Evolutionary conservation across 352 stramenopile genomes (phyloP), one percentile per base, ranked within the genome.

Genomic region (Thraustochytrium sp.): DNA sequence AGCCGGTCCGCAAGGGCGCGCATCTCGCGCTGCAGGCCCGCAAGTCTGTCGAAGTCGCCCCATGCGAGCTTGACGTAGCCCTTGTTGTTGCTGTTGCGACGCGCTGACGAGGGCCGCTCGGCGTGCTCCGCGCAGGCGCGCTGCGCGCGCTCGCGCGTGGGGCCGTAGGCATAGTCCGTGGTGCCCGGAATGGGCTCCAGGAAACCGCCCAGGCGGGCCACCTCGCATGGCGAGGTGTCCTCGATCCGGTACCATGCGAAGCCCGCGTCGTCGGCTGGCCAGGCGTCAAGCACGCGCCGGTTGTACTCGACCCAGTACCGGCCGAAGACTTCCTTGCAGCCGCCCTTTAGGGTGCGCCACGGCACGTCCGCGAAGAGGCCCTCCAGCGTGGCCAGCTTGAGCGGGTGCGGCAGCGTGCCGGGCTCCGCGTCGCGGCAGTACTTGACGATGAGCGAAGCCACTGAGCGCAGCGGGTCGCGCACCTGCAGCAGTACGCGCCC

Each of bases 401-500:
- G 38, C 26, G 40, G 42, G 31, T 80, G 72, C 36, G 72, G 72
- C 5, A 80, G 49, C 38, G 49, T 74, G 0, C 54, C 72, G 9
- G 49, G 29, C 9, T 80, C 76, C 21, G 44, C 82, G 46, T 78
- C 82, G 23, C 85, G 76, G 56, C 87, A 90, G 76, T 86, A 89
- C 61, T 86, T 88, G 16, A 51, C 53, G 5, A 88, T 74, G 0
- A 90, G 64, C 26, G 82, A 86, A 29, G 86, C 73, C 9, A 90
- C 54, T 16, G 80, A 86, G 3, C 73, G 68, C 46, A 87, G 54
- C 13, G 87, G 87, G 56, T 90, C 76, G 21, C 87, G 85, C 9
- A 89, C 86, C 76, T 90, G 88, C 68, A 87, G 76, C 16, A 89
- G 13, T 2, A 40, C 76, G 34, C 44, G 83, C 2, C 38, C 29